Percentiles rank a stretch among this genome's conserved stretches.
These are phyloP conservation scores for Ceratobasidium sp. DNA, from an alignment of 1,284 basidiomycete species.

Conservation along the genomic window DNA sequence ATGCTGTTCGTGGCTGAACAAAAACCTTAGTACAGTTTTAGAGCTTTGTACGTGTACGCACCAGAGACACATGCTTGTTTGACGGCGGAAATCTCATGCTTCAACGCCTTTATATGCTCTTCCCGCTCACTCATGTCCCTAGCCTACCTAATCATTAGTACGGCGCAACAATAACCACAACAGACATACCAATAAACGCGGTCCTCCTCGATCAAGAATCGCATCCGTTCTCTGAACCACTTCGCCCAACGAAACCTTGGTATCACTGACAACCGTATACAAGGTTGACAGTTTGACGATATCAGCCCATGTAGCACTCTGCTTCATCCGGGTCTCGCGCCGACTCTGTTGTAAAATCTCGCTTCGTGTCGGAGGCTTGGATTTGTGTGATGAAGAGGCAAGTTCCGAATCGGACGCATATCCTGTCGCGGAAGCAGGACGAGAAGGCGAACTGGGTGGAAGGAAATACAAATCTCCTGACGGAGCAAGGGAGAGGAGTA, in stretches of 20 bases:
- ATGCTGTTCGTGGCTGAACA: conserved; percentile 38
- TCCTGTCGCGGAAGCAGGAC: conserved; percentile 64
- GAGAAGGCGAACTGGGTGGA: conserved; percentile 56
- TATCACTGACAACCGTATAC: conserved; percentile 35
- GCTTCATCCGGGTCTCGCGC: conserved; percentile 54
- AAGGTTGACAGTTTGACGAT: conserved; percentile 31
- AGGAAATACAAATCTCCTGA: conserved; percentile 70
- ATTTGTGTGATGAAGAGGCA: conserved; percentile 35
- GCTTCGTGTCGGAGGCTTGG: conserved; percentile 40
- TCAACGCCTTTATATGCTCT: conserved; percentile 52
- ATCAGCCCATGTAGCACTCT: conserved; percentile 43
- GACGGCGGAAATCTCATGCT: conserved; percentile 51
- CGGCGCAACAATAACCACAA: conserved; percentile 22
- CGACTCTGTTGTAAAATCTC: conserved; percentile 54
- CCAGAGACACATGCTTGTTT: conserved; percentile 52
- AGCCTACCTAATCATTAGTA: conserved; percentile 56
- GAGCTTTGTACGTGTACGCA: conserved; percentile 43
- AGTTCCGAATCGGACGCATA: conserved; percentile 78
- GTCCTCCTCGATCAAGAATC: conserved; percentile 56
- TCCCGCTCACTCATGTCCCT: conserved; percentile 51
- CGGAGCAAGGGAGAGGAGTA: conserved; percentile 73
- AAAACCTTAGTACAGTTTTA: neutral
- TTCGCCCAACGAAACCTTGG: conserved; percentile 57
- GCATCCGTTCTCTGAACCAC: conserved; percentile 58
- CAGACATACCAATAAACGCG: conserved; percentile 59